Evolutionary conservation across 2,329 filamentous ascomycete genomes (phyloP).

Genomic region (Harringtonia aguacate): DNA sequence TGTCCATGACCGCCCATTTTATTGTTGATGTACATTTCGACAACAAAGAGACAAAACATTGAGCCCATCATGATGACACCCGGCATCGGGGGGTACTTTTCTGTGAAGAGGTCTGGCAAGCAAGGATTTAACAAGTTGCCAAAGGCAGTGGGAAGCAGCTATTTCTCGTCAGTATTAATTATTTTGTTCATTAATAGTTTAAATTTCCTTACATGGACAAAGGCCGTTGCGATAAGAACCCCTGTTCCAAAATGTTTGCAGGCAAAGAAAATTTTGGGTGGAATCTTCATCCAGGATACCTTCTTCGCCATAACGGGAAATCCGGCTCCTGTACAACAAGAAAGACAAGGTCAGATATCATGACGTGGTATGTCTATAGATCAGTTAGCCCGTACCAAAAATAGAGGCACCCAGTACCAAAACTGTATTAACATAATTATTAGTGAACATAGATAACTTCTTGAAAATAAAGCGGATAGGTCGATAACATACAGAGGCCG

Average conservation of each 20-base stretch:
- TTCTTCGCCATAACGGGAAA: slow-evolving; percentile 45
- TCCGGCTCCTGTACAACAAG: slow-evolving; percentile 26
- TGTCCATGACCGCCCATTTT: slow-evolving; percentile 50
- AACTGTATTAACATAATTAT: slow-evolving; percentile 19
- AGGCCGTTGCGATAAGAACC: slow-evolving; percentile 61
- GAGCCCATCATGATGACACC: slow-evolving; percentile 56
- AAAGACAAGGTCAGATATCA: neutral
- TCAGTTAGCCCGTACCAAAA: slow-evolving; percentile 18
- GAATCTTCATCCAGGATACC: slow-evolving; percentile 46
- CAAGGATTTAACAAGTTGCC: slow-evolving; percentile 39
- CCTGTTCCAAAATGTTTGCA: slow-evolving; percentile 61
- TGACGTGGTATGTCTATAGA: neutral
- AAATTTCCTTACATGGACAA: slow-evolving; percentile 47
- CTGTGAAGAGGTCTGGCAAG: slow-evolving; percentile 48
- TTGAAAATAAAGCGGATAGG: neutral
- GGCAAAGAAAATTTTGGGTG: slow-evolving; percentile 46
- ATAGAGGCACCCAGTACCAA: slow-evolving; percentile 28
- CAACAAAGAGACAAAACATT: slow-evolving; percentile 49
- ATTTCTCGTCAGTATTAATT: neutral
- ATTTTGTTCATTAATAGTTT: neutral
- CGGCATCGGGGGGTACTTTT: slow-evolving; percentile 49
- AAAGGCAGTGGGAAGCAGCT: slow-evolving; percentile 51
- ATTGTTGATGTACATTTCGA: slow-evolving; percentile 50
- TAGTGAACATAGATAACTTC: neutral
- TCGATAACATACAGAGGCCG: neutral